phyloP scores from a whole-genome alignment of 2,329 filamentous ascomycete genomes.

The Aspergillus awamori region DNA sequence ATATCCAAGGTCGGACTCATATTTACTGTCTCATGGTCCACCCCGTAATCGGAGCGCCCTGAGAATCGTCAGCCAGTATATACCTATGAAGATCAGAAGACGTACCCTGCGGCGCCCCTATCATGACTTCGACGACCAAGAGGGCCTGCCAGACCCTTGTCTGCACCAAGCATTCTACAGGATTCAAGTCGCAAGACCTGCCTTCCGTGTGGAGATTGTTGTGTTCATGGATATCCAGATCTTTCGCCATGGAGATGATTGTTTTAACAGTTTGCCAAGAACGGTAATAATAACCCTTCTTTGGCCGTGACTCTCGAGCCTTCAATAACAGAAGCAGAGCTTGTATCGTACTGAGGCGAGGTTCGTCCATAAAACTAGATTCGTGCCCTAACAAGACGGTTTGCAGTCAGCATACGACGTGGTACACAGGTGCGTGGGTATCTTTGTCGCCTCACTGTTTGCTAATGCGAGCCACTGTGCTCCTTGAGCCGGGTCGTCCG shows the following conservation, averaged over 20 bases:
- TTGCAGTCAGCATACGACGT: slow-evolving; percentile 26
- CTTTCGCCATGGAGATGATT: slow-evolving; percentile 89
- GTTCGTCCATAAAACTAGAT: slow-evolving; percentile 90
- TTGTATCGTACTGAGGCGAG: slow-evolving; percentile 87
- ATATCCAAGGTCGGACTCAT: slow-evolving; percentile 66
- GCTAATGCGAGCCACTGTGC: slow-evolving; percentile 92
- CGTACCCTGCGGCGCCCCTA: slow-evolving; percentile 87
- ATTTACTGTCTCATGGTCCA: slow-evolving; percentile 75
- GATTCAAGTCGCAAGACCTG: slow-evolving; percentile 67
- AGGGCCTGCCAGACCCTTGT: slow-evolving; percentile 89
- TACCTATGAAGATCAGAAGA: not conserved
- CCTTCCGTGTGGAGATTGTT: slow-evolving; percentile 75
- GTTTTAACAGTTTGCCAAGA: slow-evolving; percentile 97
- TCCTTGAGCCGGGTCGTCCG: slow-evolving; percentile 80
- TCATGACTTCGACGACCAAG: slow-evolving; percentile 85
- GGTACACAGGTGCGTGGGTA: slow-evolving; percentile 3
- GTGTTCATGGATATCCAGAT: slow-evolving; percentile 87
- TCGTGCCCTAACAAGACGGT: slow-evolving; percentile 68
- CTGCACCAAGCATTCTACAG: slow-evolving; percentile 78
- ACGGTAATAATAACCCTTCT: slow-evolving; percentile 92
- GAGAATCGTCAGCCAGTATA: slow-evolving; percentile 20
- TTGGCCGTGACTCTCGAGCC: slow-evolving; percentile 86
- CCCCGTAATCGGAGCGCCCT: slow-evolving; percentile 78
- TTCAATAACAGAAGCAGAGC: slow-evolving; percentile 86
- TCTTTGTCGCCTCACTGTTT: slow-evolving; percentile 64